Percentiles rank a stretch among this genome's conserved stretches.
These are phyloP conservation scores for Claviceps fusiformis DNA, from an alignment of 2,329 filamentous ascomycete species.

Conservation along the genomic window DNA sequence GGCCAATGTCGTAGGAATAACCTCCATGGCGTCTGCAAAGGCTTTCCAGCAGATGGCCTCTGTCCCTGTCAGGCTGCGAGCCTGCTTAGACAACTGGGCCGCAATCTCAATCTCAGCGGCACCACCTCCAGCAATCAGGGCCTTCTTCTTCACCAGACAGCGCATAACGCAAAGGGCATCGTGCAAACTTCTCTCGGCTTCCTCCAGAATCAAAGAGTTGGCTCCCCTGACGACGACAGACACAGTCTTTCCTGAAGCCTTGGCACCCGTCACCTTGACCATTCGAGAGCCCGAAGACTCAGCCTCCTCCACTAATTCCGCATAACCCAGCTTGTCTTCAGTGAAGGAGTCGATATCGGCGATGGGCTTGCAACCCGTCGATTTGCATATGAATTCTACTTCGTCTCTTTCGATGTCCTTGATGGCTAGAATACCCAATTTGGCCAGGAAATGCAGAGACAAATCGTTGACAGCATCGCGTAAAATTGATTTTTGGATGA, in stretches of 20 bases:
- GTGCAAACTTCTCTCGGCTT: conserved; percentile 92
- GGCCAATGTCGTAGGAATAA: conserved; percentile 89
- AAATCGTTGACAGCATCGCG: conserved; percentile 96
- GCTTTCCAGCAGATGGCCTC: conserved; percentile 99
- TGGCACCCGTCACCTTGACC: conserved; percentile 89
- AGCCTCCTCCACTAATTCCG: conserved; percentile 87
- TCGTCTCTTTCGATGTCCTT: conserved; percentile 99
- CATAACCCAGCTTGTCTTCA: conserved; percentile 91
- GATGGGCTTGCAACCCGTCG: conserved; percentile 95
- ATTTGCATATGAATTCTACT: conserved; percentile 99
- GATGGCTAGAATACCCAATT: conserved; percentile 86
- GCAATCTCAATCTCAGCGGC: conserved; percentile 95
- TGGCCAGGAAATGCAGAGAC: conserved; percentile 91
- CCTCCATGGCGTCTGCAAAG: conserved; percentile 93
- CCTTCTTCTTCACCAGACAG: conserved; percentile 98
- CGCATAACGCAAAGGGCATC: conserved; percentile 96
- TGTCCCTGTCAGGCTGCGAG: conserved; percentile 74
- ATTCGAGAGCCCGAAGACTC: conserved; percentile 78
- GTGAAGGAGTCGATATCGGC: conserved; percentile 97
- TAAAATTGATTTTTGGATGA: conserved; percentile 97
- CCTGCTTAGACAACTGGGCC: conserved; percentile 67
- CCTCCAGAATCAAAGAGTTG: conserved; percentile 87
- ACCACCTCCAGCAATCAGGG: conserved; percentile 92
- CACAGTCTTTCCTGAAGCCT: conserved; percentile 71
- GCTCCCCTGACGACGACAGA: conserved; percentile 90